Conservation (phyloP, 306 rosid species). For the Prunus armeniaca region DNA sequence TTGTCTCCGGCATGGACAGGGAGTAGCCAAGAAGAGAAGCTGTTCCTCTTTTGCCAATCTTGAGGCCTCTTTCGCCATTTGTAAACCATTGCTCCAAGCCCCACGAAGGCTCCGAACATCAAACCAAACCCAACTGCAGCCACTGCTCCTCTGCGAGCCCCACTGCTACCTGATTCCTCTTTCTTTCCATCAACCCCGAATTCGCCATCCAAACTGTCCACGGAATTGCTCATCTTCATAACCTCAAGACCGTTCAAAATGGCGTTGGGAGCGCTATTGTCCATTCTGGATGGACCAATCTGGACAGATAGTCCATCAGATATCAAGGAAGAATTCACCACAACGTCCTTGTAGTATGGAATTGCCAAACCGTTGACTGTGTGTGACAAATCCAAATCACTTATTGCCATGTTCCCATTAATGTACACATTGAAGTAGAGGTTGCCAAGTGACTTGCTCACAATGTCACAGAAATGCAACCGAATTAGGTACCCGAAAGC, state of each 20-base stretch:
- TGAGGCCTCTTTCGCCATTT: conserved; percentile 55
- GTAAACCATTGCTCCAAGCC: conserved; percentile 53
- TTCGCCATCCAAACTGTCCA: conserved; percentile 52
- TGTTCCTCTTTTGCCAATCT: conserved; percentile 55
- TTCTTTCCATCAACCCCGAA: conserved; percentile 45
- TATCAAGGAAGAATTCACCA: conserved; percentile 41
- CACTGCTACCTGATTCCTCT: not conserved
- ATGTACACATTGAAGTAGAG: conserved; percentile 46
- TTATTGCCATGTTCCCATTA: conserved; percentile 38
- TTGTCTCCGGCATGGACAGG: conserved; percentile 42
- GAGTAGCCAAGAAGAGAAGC: conserved; percentile 56
- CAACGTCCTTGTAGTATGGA: conserved; percentile 44
- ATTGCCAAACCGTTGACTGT: conserved; percentile 31
- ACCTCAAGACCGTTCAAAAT: conserved; percentile 48
- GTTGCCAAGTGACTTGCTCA: conserved; percentile 35
- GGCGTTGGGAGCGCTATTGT: conserved; percentile 29
- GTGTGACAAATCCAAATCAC: conserved; percentile 45
- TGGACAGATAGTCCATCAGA: conserved; percentile 23
- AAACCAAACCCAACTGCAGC: conserved; percentile 49
- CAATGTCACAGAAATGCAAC: conserved; percentile 46
- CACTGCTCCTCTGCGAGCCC: conserved; percentile 32
- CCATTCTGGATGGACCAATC: conserved; percentile 31
- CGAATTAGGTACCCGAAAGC: conserved; percentile 37
- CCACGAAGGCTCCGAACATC: conserved; percentile 53
- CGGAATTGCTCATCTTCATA: conserved; percentile 43